phyloP scores from a whole-genome alignment of 2,329 filamentous ascomycete genomes.

The Emergomyces africanus region DNA sequence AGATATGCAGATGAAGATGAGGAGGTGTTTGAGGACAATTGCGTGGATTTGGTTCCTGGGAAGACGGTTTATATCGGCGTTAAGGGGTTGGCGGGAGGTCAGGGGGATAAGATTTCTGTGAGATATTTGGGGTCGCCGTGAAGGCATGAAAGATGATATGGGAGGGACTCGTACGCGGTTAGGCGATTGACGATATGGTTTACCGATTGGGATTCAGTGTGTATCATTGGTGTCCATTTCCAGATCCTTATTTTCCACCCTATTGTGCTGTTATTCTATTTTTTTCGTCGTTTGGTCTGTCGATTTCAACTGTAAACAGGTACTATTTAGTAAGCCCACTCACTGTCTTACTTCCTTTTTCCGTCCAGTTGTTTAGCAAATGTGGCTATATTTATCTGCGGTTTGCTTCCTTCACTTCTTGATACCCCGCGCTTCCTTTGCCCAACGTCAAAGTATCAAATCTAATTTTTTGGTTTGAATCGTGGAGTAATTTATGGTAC shows the following conservation, averaged over 20 bases:
- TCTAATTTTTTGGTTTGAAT: too few relatives aligned
- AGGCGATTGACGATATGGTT: background rate
- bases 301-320: background rate
- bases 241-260: too few relatives aligned
- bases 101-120: conserved; percentile 2
- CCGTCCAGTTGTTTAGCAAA: background rate
- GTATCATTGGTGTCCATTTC: too few relatives aligned
- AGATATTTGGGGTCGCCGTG: background rate
- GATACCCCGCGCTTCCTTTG: too few relatives aligned
- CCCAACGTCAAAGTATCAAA: too few relatives aligned
- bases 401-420: too few relatives aligned
- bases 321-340: background rate
- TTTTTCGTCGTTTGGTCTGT: background rate
- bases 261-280: background rate
- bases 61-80: conserved; percentile 28
- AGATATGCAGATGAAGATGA: conserved; percentile 34
- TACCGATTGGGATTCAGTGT: too few relatives aligned
- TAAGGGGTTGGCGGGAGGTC: conserved; percentile 6
- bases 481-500: background rate
- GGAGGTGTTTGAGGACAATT: conserved; percentile 51
- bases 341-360: background rate
- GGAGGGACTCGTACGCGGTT: too few relatives aligned
- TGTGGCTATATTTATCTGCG: too few relatives aligned
- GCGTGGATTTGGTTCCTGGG: conserved; percentile 55
- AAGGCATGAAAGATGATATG: background rate